A percentile compares a stretch with the other conserved stretches of the same genome.
These are phyloP conservation scores for Xylariaceae sp. DNA, from an alignment of 2,329 filamentous ascomycete species.

Conservation along the genomic window DNA sequence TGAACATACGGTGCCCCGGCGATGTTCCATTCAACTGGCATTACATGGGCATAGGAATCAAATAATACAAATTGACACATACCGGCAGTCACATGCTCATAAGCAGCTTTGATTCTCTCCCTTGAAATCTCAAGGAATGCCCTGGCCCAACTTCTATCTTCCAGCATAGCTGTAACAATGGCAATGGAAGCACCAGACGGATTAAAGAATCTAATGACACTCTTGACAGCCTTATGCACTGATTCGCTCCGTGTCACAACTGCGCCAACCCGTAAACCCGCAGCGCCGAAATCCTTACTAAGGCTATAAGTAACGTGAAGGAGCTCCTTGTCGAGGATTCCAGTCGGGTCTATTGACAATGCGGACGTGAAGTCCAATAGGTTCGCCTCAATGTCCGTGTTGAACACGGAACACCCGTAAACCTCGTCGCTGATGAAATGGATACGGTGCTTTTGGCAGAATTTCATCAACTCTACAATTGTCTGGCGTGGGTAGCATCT, in stretches of 20 bases:
- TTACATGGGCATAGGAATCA: neutral
- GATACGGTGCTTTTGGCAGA: constrained; percentile 53
- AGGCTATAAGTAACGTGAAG: constrained; percentile 55
- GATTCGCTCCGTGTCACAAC: constrained; percentile 45
- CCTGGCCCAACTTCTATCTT: neutral
- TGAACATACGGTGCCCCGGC: too few species aligned
- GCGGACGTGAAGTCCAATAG: constrained; percentile 40
- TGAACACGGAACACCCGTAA: constrained; percentile 54
- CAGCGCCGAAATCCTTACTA: constrained; percentile 55
- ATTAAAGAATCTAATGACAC: constrained; percentile 50
- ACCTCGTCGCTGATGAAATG: constrained; percentile 63
- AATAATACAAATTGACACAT: neutral
- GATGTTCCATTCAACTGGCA: too few species aligned
- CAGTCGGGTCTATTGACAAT: constrained; percentile 38
- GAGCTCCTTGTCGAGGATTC: constrained; percentile 43
- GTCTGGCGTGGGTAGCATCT: constrained; percentile 48
- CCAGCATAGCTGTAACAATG: constrained; percentile 39
- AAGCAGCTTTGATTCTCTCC: neutral
- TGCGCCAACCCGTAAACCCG: constrained; percentile 54
- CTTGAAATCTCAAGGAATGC: neutral
- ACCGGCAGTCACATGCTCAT: neutral
- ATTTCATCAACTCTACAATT: constrained; percentile 47
- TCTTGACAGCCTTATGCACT: constrained; percentile 40
- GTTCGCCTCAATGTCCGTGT: constrained; percentile 36
- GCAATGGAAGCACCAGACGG: constrained; percentile 48